Percentiles rank a stretch among this genome's conserved stretches.
These are phyloP conservation scores for Casuarina cunninghamiana DNA, from an alignment of 306 rosid genomes.

Conservation along the genomic window DNA sequence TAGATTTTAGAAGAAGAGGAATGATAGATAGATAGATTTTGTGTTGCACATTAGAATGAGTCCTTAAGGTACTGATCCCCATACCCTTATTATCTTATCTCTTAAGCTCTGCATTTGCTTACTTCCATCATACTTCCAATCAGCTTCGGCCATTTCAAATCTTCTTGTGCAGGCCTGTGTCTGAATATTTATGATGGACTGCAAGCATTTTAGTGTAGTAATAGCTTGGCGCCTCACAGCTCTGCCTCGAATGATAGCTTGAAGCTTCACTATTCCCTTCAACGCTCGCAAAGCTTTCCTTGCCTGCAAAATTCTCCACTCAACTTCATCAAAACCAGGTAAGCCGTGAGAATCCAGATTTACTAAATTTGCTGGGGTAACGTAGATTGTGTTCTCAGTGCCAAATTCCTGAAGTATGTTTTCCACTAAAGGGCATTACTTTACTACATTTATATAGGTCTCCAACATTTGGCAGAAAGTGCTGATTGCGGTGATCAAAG, in stretches of 20 bases:
- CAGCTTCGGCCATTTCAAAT: constrained; percentile 49
- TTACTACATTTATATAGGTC: background rate
- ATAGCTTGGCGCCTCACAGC: constrained; percentile 93
- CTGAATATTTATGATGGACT: constrained; percentile 81
- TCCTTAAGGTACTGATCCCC: background rate
- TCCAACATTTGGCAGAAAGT: background rate
- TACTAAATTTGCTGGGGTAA: background rate
- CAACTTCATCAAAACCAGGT: constrained; percentile 3
- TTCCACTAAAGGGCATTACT: background rate
- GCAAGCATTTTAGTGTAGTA: constrained; percentile 78
- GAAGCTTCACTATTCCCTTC: constrained; percentile 94
- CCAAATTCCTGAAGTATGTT: background rate
- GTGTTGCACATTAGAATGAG: constrained; percentile 6
- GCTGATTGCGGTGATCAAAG: background rate
- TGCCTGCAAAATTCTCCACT: constrained; percentile 53
- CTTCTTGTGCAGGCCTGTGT: constrained; percentile 69
- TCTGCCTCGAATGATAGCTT: constrained; percentile 88
- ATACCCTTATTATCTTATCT: constrained; percentile 65
- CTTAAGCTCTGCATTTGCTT: constrained; percentile 46
- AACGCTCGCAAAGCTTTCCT: constrained; percentile 85
- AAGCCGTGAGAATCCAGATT: background rate
- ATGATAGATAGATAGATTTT: background rate
- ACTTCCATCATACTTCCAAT: constrained; percentile 35
- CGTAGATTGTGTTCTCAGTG: background rate
- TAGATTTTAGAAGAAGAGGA: background rate